Conservation (phyloP, 257 asterid species). For the Capsicum baccatum region DNA sequence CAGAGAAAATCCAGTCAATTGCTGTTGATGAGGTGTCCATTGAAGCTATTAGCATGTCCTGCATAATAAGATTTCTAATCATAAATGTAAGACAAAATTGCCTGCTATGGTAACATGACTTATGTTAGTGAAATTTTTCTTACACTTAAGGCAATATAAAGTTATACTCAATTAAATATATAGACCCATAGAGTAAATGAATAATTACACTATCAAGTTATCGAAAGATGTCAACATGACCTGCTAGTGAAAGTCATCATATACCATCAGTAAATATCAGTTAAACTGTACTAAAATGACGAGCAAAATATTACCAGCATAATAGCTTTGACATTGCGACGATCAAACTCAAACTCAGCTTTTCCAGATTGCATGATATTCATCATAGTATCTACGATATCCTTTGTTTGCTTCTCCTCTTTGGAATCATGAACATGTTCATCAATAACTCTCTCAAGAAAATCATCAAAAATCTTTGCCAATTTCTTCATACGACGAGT, state of each 20-base stretch:
- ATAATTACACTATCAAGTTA: too few species aligned
- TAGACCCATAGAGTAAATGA: too few species aligned
- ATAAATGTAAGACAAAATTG: too few species aligned
- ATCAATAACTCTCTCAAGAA: constrained; percentile 26
- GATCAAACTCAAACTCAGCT: constrained; percentile 24
- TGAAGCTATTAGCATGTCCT: constrained; percentile 11
- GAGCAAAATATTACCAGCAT: not conserved
- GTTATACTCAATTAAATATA: too few species aligned
- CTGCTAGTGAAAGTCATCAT: too few species aligned
- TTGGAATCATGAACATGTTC: constrained; percentile 18
- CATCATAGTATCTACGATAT: constrained; percentile 25
- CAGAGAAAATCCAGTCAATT: not conserved
- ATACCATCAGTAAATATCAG: too few species aligned
- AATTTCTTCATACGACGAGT: constrained; percentile 23
- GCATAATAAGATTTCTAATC: not conserved
- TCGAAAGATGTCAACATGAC: too few species aligned
- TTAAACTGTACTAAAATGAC: too few species aligned
- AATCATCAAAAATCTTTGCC: constrained; percentile 20
- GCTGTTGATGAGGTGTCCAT: not conserved
- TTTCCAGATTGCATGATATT: constrained; percentile 22
- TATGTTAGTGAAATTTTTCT: too few species aligned
- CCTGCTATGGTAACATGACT: too few species aligned
- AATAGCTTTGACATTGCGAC: not conserved
- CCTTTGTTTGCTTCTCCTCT: not conserved
- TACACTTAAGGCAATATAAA: too few species aligned